phyloP scores from a whole-genome alignment of 805 yeast genomes.

The Priceomyces fermenticarens region DNA sequence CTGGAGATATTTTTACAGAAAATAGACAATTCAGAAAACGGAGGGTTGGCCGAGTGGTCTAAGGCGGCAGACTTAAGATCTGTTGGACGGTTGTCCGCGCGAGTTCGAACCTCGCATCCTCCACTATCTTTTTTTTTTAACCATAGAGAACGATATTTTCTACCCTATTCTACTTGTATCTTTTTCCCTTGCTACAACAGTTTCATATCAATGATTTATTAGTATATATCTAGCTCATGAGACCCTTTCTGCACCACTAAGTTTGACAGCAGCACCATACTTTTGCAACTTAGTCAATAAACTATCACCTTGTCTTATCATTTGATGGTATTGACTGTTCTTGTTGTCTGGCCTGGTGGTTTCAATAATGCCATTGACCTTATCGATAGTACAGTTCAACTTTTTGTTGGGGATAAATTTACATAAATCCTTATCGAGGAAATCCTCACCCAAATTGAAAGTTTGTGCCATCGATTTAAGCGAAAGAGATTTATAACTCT shows the following conservation, averaged over 20 bases:
- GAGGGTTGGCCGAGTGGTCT: slow-evolving; percentile 44
- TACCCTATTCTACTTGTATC: neutral
- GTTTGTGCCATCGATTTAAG: slow-evolving; percentile 90
- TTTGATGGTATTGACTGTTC: slow-evolving; percentile 84
- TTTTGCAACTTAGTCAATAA: slow-evolving; percentile 92
- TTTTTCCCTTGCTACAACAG: neutral
- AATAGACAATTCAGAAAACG: slow-evolving; percentile 9
- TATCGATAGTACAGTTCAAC: slow-evolving; percentile 91
- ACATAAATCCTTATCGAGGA: slow-evolving; percentile 82
- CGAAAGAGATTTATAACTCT: slow-evolving; percentile 88
- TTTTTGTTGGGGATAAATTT: slow-evolving; percentile 91
- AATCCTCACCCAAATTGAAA: slow-evolving; percentile 85
- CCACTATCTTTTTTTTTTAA: slow-evolving; percentile 20
- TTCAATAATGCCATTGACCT: slow-evolving; percentile 91
- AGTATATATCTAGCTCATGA: neutral
- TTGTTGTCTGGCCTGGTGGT: slow-evolving; percentile 96
- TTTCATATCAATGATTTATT: neutral
- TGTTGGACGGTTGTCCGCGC: slow-evolving; percentile 42
- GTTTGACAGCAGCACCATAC: slow-evolving; percentile 94
- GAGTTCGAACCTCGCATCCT: slow-evolving; percentile 45
- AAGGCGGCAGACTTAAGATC: slow-evolving; percentile 44
- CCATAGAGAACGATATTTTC: neutral
- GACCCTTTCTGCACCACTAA: slow-evolving; percentile 84
- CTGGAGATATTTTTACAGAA: neutral
- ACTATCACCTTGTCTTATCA: slow-evolving; percentile 90